Evolutionary conservation across 257 asterid species (phyloP).

Genomic region (Rhazya stricta): DNA sequence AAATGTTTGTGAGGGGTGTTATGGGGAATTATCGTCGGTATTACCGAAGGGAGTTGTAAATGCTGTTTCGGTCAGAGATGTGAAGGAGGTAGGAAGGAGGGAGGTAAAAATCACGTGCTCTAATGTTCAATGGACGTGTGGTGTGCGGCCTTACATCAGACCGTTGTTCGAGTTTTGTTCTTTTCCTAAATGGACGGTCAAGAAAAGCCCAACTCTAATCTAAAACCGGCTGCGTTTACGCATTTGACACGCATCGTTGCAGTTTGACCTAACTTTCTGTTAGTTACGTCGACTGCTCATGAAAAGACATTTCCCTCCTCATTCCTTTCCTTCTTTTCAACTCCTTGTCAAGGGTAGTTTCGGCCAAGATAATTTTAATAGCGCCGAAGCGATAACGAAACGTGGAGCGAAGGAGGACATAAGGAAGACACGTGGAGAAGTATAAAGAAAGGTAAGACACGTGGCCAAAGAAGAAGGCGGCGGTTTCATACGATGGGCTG

Average conservation of each 20-base stretch:
- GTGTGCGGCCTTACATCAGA: constrained; percentile 5
- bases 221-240: constrained; percentile 3
- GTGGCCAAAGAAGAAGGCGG: neutral
- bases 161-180: neutral
- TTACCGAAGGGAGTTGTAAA: neutral
- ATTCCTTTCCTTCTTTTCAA: no score
- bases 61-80: constrained; percentile 15
- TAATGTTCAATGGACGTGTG: constrained; percentile 8
- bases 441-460: neutral
- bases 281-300: neutral
- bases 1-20: neutral
- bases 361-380: neutral
- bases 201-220: neutral
- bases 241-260: constrained; percentile 18
- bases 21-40: neutral
- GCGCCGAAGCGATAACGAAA: constrained; percentile 3
- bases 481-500: constrained; percentile 20
- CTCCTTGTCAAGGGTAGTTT: constrained; percentile 11
- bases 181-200: constrained; percentile 1
- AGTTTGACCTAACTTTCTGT: constrained; percentile 23
- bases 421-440: constrained; percentile 19
- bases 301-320: constrained; percentile 18
- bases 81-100: constrained; percentile 18
- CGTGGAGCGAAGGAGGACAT: constrained; percentile 11
- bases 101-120: constrained; percentile 6